Percentiles rank a stretch among this genome's conserved stretches.
Conservation (phyloP, 1,284 basidiomycete genomes). For the Heimioporus punctisporus region DNA sequence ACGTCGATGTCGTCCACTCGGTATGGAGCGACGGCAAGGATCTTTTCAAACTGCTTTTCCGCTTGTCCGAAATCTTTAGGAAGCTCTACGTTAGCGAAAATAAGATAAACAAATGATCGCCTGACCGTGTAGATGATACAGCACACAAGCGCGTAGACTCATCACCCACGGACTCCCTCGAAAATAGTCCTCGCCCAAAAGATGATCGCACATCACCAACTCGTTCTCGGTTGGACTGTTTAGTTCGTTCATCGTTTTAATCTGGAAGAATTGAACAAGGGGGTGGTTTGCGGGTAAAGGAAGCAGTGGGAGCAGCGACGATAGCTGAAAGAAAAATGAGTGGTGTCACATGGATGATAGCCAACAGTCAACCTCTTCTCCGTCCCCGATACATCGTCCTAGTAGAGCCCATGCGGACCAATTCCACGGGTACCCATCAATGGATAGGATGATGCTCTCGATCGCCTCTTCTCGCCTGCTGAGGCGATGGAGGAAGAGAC, state of each 20-base stretch:
- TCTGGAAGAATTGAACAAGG: conserved; percentile 86
- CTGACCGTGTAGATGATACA: conserved; percentile 89
- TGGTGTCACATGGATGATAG: background rate
- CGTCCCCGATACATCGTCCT: conserved; percentile 80
- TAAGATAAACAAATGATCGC: conserved; percentile 2
- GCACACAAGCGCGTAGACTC: conserved; percentile 83
- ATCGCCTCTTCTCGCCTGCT: conserved; percentile 86
- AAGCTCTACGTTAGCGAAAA: conserved; percentile 6
- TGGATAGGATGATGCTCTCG: conserved; percentile 78
- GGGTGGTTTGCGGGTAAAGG: conserved; percentile 70
- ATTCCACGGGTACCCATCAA: conserved; percentile 89
- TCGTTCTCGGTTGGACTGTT: conserved; percentile 87
- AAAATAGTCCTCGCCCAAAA: conserved; percentile 75
- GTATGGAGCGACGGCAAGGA: conserved; percentile 83
- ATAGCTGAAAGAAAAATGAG: conserved; percentile 48
- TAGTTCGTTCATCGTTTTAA: conserved; percentile 90
- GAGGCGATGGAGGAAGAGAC: conserved; percentile 78
- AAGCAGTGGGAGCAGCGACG: conserved; percentile 63
- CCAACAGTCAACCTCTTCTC: conserved; percentile 74
- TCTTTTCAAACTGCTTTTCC: conserved; percentile 81
- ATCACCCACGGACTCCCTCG: conserved; percentile 87
- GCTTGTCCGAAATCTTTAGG: conserved; percentile 82
- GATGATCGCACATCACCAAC: conserved; percentile 75
- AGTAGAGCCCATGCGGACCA: conserved; percentile 95
- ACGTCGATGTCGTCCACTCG: conserved; percentile 96